Evolutionary conservation across 2,329 filamentous ascomycete species (phyloP), one percentile per base, ranked within the genome.

Genomic region (Cytospora chrysosperma): DNA sequence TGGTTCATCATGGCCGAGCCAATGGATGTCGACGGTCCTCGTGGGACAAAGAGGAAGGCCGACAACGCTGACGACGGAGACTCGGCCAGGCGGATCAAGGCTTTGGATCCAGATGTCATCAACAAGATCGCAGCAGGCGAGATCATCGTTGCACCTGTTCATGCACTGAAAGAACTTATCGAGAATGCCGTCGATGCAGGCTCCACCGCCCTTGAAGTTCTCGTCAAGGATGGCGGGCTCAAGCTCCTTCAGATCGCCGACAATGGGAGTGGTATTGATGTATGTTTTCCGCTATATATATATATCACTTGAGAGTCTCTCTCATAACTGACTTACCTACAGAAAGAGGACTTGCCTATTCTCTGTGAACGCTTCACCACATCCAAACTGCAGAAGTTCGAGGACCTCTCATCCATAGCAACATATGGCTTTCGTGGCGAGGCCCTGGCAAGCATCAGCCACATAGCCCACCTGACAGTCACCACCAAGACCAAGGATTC

Each of bases 381-480:
- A 0, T 98, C 94, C 15, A 99, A 99, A 74, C 83, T 99, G 64
- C 93, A 95, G 70, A 86, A 87, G 6, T 99, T 99, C 69, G 94
- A 98, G 74, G 95, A 99, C 74, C 81, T 99, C 55, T 87, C 87
- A 49, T 91, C 88, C 5, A 98, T 99, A 68, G 89, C 88, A 57
- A 98, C 95, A 1, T 99, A 99, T 75, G 95, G 95, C n/a, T 99
- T 99, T 73, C 90, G 95, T 59, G 95, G 95, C 61, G 95, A 99
- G 77, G 95, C 95, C 4, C 79, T 99, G 61, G 95, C 95, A 17
- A 98, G 95, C 77, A 99, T 99, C 75, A 98, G 94, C 73, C 95
- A 99, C 74, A 97, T 99, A 70, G 94, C 96, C 37, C 96, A 99
- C 78, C 82, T 99, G 26, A 92, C 89, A 4, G 92, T 99, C 51